Percentiles rank a stretch among this genome's conserved stretches.
phyloP scores from a whole-genome alignment of 2,329 filamentous ascomycete species.

The Epichloe festucae region DNA sequence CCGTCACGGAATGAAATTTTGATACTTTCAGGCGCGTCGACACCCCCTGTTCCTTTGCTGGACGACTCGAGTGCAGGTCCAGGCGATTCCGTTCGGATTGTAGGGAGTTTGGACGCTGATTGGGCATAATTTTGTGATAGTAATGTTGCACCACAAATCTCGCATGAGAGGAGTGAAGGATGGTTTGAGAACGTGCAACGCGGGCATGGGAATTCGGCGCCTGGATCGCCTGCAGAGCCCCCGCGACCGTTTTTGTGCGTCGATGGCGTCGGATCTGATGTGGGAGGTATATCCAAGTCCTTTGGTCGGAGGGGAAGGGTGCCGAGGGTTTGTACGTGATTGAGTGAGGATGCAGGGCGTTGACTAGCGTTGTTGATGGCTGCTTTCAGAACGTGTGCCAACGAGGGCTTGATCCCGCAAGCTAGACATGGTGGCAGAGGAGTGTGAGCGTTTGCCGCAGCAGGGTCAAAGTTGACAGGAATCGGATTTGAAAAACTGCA shows the following conservation, averaged over 20 bases:
- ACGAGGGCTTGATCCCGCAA: constrained; percentile 84
- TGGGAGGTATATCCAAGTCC: not conserved
- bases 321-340: not conserved
- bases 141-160: constrained; percentile 78
- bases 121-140: constrained; percentile 35
- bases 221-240: constrained; percentile 5
- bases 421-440: constrained; percentile 77
- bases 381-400: constrained; percentile 74
- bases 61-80: constrained; percentile 47
- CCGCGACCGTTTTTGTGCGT: not conserved
- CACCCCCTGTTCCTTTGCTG: constrained; percentile 17
- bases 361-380: constrained; percentile 63
- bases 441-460: constrained; percentile 65
- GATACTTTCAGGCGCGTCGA: constrained; percentile 58
- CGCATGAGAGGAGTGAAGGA: constrained; percentile 71
- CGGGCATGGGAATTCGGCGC: constrained; percentile 52
- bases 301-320: not conserved
- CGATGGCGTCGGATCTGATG: not conserved
- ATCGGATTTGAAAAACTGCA: constrained; percentile 91
- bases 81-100: constrained; percentile 57
- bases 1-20: constrained; percentile 87
- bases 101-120: constrained; percentile 22
- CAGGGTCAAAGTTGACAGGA: constrained; percentile 84
- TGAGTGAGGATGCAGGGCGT: constrained; percentile 20
- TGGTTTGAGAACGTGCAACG: constrained; percentile 92